Evolutionary conservation across 2,329 filamentous ascomycete genomes (phyloP).

Genomic region (Chaetomiaceae sp.): DNA sequence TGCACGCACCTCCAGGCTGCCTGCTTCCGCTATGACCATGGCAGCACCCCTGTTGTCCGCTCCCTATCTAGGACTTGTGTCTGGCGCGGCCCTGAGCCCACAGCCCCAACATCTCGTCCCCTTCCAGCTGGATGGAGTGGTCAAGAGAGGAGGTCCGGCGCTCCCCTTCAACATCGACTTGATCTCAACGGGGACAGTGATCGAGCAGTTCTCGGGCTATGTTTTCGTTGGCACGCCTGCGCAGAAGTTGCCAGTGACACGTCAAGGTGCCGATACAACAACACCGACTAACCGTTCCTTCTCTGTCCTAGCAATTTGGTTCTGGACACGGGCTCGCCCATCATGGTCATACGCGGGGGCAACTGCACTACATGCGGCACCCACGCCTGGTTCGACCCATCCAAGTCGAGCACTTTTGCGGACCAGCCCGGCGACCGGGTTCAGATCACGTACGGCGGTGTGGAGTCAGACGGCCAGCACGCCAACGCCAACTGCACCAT

Average conservation of each 20-base stretch:
- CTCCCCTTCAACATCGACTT: conserved; percentile 11
- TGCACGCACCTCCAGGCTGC: not conserved
- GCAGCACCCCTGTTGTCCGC: conserved; percentile 1
- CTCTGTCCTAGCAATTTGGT: conserved; percentile 27
- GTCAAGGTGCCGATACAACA: no score
- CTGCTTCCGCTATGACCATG: not conserved
- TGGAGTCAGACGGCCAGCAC: no score
- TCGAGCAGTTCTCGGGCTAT: conserved; percentile 18
- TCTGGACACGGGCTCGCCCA: conserved; percentile 29
- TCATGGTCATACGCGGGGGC: conserved; percentile 26
- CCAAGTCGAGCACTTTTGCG: conserved; percentile 27
- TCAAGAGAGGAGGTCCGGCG: not conserved
- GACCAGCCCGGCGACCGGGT: conserved; percentile 17
- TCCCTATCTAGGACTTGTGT: conserved; percentile 6
- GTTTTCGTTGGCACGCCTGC: conserved; percentile 19
- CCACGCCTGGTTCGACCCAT: conserved; percentile 25
- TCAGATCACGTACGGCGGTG: conserved; percentile 21
- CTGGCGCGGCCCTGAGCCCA: not conserved
- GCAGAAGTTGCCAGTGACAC: conserved; percentile 27
- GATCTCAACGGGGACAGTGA: not conserved
- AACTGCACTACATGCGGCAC: conserved; percentile 27
- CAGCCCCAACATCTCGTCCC: not conserved
- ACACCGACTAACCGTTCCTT: not conserved
- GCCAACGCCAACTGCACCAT: conserved; percentile 24
- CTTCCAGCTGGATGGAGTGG: not conserved